phyloP scores from a whole-genome alignment of 257 asterid species.

The Lithospermum erythrorhizon region DNA sequence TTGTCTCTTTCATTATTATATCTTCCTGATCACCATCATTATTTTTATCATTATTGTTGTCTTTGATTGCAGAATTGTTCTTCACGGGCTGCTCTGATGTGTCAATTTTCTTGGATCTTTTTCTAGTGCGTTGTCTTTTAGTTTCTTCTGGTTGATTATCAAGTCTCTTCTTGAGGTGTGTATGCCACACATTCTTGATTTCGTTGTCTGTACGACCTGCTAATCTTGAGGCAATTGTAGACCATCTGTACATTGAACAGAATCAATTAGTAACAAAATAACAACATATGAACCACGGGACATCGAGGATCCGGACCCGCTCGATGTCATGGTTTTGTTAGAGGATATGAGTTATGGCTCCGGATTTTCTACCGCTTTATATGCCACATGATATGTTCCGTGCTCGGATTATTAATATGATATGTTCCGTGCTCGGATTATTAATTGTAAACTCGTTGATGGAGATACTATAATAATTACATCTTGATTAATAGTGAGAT shows the following conservation, averaged over 20 bases:
- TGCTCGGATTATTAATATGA: too few species aligned
- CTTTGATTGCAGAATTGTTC: background rate
- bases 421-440: too few species aligned
- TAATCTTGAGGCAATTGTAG: slow-evolving; percentile 23
- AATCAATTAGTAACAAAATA: background rate
- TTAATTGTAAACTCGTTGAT: too few species aligned
- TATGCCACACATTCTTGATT: slow-evolving; percentile 30
- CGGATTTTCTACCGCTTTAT: too few species aligned
- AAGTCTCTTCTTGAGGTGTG: slow-evolving; percentile 20
- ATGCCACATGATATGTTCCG: too few species aligned
- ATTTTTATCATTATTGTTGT: background rate
- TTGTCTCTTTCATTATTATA: background rate
- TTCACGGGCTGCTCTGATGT: background rate
- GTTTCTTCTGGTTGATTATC: background rate
- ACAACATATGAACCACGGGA: too few species aligned
- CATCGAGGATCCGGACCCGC: too few species aligned
- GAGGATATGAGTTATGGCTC: too few species aligned
- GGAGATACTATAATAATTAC: too few species aligned
- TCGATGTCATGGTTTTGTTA: too few species aligned
- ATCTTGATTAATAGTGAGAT: too few species aligned
- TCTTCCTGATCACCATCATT: background rate
- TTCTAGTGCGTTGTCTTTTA: background rate
- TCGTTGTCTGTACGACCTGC: slow-evolving; percentile 31
- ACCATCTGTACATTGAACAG: slow-evolving; percentile 17
- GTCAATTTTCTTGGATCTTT: background rate